These are phyloP conservation scores for Trametes coccinea DNA, from an alignment of 768 basidiomycete genomes.

Conservation along the genomic window DNA sequence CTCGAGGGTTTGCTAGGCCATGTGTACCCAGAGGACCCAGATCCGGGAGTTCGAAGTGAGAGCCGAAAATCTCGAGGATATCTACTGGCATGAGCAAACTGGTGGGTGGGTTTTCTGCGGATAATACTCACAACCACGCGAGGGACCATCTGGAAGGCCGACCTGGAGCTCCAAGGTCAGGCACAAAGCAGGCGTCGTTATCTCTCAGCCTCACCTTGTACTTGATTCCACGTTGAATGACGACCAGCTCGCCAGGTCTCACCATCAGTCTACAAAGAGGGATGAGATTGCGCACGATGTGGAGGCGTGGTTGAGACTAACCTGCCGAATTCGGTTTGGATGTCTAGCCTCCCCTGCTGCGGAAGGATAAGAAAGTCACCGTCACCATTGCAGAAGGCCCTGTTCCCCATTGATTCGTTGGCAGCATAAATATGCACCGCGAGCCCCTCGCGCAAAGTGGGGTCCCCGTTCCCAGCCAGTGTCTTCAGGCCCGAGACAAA, in stretches of 20 bases:
- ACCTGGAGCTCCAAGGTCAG: constrained; percentile 35
- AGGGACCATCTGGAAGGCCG: constrained; percentile 56
- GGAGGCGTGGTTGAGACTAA: constrained; percentile 32
- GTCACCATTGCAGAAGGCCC: constrained; percentile 62
- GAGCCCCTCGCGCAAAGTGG: constrained; percentile 61
- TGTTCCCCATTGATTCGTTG: constrained; percentile 59
- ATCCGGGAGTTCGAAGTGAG: constrained; percentile 63
- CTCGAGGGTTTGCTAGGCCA: constrained; percentile 64
- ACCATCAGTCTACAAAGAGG: constrained; percentile 51
- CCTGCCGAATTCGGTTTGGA: constrained; percentile 71
- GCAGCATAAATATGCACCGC: constrained; percentile 65
- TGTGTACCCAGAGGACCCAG: constrained; percentile 66
- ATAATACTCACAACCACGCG: constrained; percentile 62
- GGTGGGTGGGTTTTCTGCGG: too few relatives aligned
- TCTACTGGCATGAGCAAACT: constrained; percentile 35
- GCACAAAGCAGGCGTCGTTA: background rate
- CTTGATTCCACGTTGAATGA: constrained; percentile 66
- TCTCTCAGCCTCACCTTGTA: constrained; percentile 50
- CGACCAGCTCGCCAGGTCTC: constrained; percentile 61
- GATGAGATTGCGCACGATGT: background rate
- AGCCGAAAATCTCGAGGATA: constrained; percentile 63
- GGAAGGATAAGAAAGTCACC: constrained; percentile 70
- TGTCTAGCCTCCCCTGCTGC: constrained; percentile 62
- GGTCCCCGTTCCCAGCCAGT: constrained; percentile 61
- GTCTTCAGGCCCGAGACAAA: constrained; percentile 65